Evolutionary conservation across 768 basidiomycete species (phyloP), one percentile per base, ranked within the genome.

Genomic region (Boletus subparvulus): DNA sequence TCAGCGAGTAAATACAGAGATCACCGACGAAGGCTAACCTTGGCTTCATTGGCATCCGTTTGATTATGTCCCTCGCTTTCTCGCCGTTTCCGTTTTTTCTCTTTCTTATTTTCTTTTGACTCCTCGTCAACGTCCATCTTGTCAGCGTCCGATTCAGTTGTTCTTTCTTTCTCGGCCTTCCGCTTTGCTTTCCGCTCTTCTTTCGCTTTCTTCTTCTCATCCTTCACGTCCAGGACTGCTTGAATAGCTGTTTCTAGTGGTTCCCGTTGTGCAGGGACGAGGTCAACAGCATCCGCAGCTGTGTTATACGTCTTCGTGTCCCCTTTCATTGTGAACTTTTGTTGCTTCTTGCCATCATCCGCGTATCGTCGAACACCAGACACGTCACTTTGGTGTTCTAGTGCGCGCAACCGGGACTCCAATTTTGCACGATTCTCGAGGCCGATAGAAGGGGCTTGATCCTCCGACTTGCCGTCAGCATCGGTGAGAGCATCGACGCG

Each of bases 401-500:
- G 81, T 1, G 88, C 86, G 24, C 94, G 91, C 39, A 98, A 77
- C 35, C 97, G 89, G 12, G 93, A 90, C 74, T 98, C 97, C 58
- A 99, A 87, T 74, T 98, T 98, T 56, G 90, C 86, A 41, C 96
- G 92, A 75, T 94, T 93, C 68, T 93, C 91, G 56, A 98, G 75
- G 55, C 97, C 97, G 69, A 98, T 87, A 64, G 92, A 84, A 1
- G 94, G 86, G 3, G 94, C 90, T 8, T 78, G 73, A 39, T 84
- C 77, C 56, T 89, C 92, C 1, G 92, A 92, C 73, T 98, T 97
- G 64, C 86, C 90, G 57, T 98, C 92, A 10, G 86, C 80, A 59
- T 97, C 94, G 41, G 95, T 89, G 45, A 99, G 87, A 8, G 97
- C 97, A 63, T 99, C 97, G 37, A 98, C 93, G 73, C 97, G 96